Conservation (phyloP, 495 filamentous ascomycete genomes). For the Tuber brumale region DNA sequence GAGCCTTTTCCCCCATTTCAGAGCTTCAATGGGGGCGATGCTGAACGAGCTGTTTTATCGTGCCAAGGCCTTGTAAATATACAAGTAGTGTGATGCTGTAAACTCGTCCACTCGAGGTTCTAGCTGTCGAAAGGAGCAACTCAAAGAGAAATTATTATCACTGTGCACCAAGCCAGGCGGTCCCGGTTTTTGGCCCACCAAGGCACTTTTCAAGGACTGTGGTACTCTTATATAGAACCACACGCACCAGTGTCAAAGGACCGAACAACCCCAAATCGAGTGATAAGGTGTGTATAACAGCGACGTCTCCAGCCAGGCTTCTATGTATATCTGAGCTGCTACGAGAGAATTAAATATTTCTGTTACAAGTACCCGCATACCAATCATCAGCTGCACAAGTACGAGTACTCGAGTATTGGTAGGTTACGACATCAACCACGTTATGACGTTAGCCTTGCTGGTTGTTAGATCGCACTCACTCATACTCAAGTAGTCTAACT, state of each 20-base stretch:
- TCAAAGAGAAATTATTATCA: too few relatives aligned
- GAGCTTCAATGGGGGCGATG: background rate
- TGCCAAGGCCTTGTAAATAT: background rate
- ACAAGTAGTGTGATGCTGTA: too few relatives aligned
- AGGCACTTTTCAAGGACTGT: too few relatives aligned
- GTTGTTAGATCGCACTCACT: too few relatives aligned
- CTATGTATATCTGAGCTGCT: background rate
- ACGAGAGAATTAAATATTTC: too few relatives aligned
- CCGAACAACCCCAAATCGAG: background rate
- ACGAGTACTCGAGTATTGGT: background rate
- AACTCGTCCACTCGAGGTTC: too few relatives aligned
- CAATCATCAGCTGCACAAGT: background rate
- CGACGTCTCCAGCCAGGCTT: background rate
- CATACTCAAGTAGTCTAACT: too few relatives aligned
- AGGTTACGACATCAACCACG: background rate
- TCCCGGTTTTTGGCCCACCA: too few relatives aligned
- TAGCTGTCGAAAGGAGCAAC: too few relatives aligned
- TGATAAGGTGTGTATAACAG: background rate
- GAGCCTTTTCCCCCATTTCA: background rate
- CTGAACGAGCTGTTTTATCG: background rate
- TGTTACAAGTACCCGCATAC: background rate
- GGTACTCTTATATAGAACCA: too few relatives aligned
- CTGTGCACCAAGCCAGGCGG: too few relatives aligned
- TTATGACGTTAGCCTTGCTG: background rate
- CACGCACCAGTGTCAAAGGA: background rate